Evolutionary conservation across 176 grass and related monocot genomes (phyloP).

Genomic region (Bolboschoenus planiculmis): DNA sequence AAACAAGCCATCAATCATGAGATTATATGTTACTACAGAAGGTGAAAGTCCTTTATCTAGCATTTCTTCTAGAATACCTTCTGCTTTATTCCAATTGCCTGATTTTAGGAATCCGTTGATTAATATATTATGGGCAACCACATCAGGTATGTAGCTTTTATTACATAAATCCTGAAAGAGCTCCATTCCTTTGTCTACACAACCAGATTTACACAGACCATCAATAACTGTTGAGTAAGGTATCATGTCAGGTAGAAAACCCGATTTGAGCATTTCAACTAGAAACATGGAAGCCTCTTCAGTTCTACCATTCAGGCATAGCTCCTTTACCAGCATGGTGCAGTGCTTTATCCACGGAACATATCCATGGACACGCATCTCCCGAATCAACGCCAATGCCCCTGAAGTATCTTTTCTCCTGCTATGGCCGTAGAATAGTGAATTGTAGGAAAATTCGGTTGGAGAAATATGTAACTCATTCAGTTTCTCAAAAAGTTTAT

Average conservation of each 20-base stretch:
- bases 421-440: slow-evolving; percentile 60
- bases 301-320: slow-evolving; percentile 64
- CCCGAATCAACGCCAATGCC: slow-evolving; percentile 50
- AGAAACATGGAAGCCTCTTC: slow-evolving; percentile 65
- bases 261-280: slow-evolving; percentile 58
- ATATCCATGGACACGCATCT: slow-evolving; percentile 47
- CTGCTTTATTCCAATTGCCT: slow-evolving; percentile 55
- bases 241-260: slow-evolving; percentile 84
- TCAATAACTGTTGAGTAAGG: slow-evolving; percentile 72
- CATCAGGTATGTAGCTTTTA: slow-evolving; percentile 76
- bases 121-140: slow-evolving; percentile 89
- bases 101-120: slow-evolving; percentile 76
- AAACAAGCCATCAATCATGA: slow-evolving; percentile 91
- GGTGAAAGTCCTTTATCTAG: slow-evolving; percentile 56
- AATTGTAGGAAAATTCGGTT: slow-evolving; percentile 83
- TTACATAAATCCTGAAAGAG: slow-evolving; percentile 65
- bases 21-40: slow-evolving; percentile 82
- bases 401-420: slow-evolving; percentile 38
- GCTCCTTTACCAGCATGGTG: slow-evolving; percentile 69
- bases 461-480: slow-evolving; percentile 43
- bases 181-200: slow-evolving; percentile 38
- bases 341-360: slow-evolving; percentile 87
- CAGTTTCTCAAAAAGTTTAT: slow-evolving; percentile 52
- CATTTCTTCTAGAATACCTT: slow-evolving; percentile 73
- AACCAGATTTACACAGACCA: slow-evolving; percentile 65